Base-by-base conservation (phyloP, 176 grass and related monocot species). In the Aegilops longissima region DNA sequence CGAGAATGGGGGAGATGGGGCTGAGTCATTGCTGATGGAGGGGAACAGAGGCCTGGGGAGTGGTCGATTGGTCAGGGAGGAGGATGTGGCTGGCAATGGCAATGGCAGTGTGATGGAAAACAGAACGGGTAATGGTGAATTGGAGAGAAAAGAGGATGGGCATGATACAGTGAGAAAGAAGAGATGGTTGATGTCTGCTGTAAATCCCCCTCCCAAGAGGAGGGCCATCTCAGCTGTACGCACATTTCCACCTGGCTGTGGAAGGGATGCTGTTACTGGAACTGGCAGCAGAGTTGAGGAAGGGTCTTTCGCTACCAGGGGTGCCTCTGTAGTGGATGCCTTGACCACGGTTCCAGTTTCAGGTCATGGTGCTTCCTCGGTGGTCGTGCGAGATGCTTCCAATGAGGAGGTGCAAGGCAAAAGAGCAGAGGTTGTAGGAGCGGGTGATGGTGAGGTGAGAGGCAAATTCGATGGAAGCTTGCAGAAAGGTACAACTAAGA, bases 191-290 rank as follows among this genome's bases (percentile, higher is more conserved):
- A 86, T 16, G 3, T 89, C 91, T 21, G 80, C 59, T 38, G 3
- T 92, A 63, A 90, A 88, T 71, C 85, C 85, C 6, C 88, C 62
- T 12, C 92, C 90, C 21, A 91, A 87, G 82, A 91, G 74, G 84
- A 91, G 85, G 79, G 52, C 59, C 1, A 72, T 90, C 34, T 91
- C 84, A 18, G 92, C 88, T 0, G 5, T 89, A 33, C 92, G 90
- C 40, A 82, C 12, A 33, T 92, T 83, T 82, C 93, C 96, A 20
- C 85, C 80, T 27, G 84, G 86, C 13, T 95, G 92, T 74, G 88
- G 86, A 56, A 70, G 49, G 21, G 9, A n/a, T 23, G 35, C 81
- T 63, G 35, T 66, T 67, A 74, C 80, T 74, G 38, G 23, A n/a
- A 13, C 45, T 73, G 66, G 24, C 12, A 66, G 24, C 63, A 49